A percentile compares a stretch with the other conserved stretches of the same genome.
Evolutionary conservation across 2,329 filamentous ascomycete species (phyloP).

Genomic region (Botrytis elliptica): DNA sequence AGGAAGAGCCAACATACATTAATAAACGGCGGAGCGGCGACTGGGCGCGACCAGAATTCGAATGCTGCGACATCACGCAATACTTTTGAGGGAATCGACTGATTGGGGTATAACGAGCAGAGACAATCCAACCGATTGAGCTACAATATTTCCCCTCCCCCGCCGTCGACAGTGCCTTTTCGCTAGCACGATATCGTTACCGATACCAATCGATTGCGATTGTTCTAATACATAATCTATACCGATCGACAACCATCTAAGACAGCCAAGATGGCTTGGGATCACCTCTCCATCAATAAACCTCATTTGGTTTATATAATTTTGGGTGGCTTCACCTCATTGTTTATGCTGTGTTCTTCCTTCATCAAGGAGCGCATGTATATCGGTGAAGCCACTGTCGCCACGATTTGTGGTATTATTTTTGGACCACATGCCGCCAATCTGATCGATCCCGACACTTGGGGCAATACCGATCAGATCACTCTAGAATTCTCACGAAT

Average conservation of each 20-base stretch:
- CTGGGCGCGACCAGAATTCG: slow-evolving; percentile 48
- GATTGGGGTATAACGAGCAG: slow-evolving; percentile 37
- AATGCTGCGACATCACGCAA: slow-evolving; percentile 44
- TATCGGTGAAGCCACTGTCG: slow-evolving; percentile 96
- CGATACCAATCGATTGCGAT: slow-evolving; percentile 12
- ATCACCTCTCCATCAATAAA: slow-evolving; percentile 81
- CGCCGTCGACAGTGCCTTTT: background rate
- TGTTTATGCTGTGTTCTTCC: slow-evolving; percentile 98
- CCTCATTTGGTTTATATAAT: slow-evolving; percentile 99
- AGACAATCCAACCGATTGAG: slow-evolving; percentile 24
- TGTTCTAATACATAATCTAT: slow-evolving; percentile 3
- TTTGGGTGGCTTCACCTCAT: slow-evolving; percentile 90
- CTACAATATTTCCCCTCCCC: background rate
- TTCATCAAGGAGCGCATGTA: slow-evolving; percentile 98
- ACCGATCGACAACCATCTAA: slow-evolving; percentile 3
- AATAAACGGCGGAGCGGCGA: slow-evolving; percentile 44
- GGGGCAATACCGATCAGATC: slow-evolving; percentile 83
- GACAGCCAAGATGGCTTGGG: slow-evolving; percentile 64
- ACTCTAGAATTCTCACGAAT: slow-evolving; percentile 88
- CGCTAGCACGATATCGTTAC: slow-evolving; percentile 9
- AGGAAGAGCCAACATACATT: background rate
- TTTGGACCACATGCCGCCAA: slow-evolving; percentile 84
- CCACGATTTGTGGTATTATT: slow-evolving; percentile 82
- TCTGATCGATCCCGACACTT: slow-evolving; percentile 71
- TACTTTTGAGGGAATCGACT: slow-evolving; percentile 37